Evolutionary conservation across 192 early-diverging fungal genomes (phyloP), one percentile per base, ranked within the genome.

Genomic region (Backusella tarrabulga): DNA sequence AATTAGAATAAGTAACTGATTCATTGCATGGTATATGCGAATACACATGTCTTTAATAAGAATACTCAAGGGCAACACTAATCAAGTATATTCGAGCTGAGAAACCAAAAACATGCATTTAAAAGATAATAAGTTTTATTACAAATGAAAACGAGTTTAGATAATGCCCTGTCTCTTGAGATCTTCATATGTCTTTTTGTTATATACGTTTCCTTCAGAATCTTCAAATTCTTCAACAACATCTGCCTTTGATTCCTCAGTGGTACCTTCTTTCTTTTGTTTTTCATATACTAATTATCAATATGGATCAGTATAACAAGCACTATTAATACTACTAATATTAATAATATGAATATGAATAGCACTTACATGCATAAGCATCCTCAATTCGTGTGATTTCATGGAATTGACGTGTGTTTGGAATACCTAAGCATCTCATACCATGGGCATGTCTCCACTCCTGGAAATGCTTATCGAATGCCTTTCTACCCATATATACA

Each of bases 371-470:
- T n/a, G 91, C 84, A 84, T 91, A 90, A 6, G 96, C 97, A 85
- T 99, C 97, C 42, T 93, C 91, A 38, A 99, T 99, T 19, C 87
- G 77, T 11, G 94, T 93, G 38, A 97, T 95, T 81, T 96, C 96
- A 69, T 96, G 92, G 83, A 97, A 97, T 79, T 96, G 95, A 14
- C 92, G 83, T 0, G 92, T 93, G 74, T 97, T 96, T 12, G 96
- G 94, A 70, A 99, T 96, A 15, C 96, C 97, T 40, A 99, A 85
- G 60, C 92, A 88, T 44, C 93, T 87, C 94, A 99, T 95, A 35
- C 96, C 97, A 73, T 97, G 95, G 6, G 94, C 96, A 84, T 99
- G 97, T 44, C 97, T 86, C 88, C 93, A 92, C 80, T 99, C 97
- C 79, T 95, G 93, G 79, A 98, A 99, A 78, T 99, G 97, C 70